These are phyloP conservation scores for Stagonosporopsis chrysanthemi DNA, from an alignment of 2,329 filamentous ascomycete genomes.

Conservation along the genomic window DNA sequence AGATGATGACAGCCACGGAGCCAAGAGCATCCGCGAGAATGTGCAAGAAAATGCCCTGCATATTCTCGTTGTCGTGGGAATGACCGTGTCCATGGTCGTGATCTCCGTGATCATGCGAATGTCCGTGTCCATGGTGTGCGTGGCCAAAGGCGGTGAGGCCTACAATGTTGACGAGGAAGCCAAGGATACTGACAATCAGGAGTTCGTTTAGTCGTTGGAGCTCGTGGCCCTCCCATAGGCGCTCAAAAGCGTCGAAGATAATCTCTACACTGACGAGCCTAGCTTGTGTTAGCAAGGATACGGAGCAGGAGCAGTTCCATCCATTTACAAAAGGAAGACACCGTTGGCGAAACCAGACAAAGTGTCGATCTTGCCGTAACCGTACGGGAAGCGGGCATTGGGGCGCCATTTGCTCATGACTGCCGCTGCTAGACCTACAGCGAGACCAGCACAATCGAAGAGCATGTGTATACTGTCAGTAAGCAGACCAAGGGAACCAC, in stretches of 20 bases:
- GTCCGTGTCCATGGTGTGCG: conserved; percentile 64
- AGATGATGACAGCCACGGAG: conserved; percentile 91
- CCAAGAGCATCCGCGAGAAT: conserved; percentile 94
- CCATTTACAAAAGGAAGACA: conserved; percentile 82
- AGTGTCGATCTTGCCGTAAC: conserved; percentile 96
- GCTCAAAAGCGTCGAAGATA: conserved; percentile 89
- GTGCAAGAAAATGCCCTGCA: conserved; percentile 96
- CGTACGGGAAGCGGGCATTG: conserved; percentile 87
- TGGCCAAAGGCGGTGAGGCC: conserved; percentile 84
- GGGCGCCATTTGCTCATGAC: conserved; percentile 98
- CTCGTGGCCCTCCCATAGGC: conserved; percentile 82
- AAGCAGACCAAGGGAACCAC: conserved; percentile 90
- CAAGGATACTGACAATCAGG: conserved; percentile 85
- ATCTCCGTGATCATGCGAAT: conserved; percentile 50
- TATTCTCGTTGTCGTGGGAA: conserved; percentile 91
- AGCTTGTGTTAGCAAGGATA: conserved; percentile 17
- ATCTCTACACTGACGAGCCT: conserved; percentile 95
- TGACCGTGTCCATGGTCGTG: conserved; percentile 53
- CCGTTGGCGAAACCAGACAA: conserved; percentile 96
- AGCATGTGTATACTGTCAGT: conserved; percentile 99
- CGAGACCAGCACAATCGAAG: conserved; percentile 92
- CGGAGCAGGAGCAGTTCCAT: background rate
- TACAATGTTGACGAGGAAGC: conserved; percentile 87
- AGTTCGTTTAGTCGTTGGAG: conserved; percentile 86
- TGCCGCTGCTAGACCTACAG: conserved; percentile 87